Conservation (phyloP, 2,329 filamentous ascomycete genomes). For the Aspergillus sojae region DNA sequence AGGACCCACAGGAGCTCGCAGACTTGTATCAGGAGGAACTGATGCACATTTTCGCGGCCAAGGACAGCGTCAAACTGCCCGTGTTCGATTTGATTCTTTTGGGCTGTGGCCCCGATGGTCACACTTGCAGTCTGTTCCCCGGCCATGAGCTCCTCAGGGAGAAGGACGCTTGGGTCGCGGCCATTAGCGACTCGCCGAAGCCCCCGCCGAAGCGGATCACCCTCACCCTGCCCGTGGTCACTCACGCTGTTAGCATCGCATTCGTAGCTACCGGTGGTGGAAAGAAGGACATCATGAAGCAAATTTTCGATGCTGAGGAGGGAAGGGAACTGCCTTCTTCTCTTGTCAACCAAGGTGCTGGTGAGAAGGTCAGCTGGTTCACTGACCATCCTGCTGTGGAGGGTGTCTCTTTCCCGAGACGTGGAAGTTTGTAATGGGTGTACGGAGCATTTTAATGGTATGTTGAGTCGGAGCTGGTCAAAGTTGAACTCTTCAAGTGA, state of each 20-base stretch:
- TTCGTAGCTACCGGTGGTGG: constrained; percentile 88
- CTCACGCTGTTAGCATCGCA: constrained; percentile 80
- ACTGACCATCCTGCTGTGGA: constrained; percentile 84
- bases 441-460: not conserved
- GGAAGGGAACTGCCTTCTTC: constrained; percentile 77
- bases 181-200: constrained; percentile 93
- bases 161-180: constrained; percentile 85
- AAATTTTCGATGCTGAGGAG: constrained; percentile 82
- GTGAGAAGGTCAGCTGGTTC: constrained; percentile 93
- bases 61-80: constrained; percentile 91
- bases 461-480: not conserved
- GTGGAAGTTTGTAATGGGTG: constrained; percentile 61
- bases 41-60: constrained; percentile 81
- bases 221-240: constrained; percentile 86
- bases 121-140: constrained; percentile 96
- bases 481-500: not conserved
- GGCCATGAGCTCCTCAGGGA: constrained; percentile 85
- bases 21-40: constrained; percentile 91
- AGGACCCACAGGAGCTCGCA: constrained; percentile 87
- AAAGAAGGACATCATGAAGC: constrained; percentile 90
- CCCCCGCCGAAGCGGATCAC: constrained; percentile 90
- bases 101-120: constrained; percentile 92
- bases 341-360: constrained; percentile 80
- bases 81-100: constrained; percentile 94
- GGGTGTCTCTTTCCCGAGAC: constrained; percentile 78